These are phyloP conservation scores for Scopulariopsis brevicaulis DNA, from an alignment of 2,329 filamentous ascomycete species.

Conservation along the genomic window DNA sequence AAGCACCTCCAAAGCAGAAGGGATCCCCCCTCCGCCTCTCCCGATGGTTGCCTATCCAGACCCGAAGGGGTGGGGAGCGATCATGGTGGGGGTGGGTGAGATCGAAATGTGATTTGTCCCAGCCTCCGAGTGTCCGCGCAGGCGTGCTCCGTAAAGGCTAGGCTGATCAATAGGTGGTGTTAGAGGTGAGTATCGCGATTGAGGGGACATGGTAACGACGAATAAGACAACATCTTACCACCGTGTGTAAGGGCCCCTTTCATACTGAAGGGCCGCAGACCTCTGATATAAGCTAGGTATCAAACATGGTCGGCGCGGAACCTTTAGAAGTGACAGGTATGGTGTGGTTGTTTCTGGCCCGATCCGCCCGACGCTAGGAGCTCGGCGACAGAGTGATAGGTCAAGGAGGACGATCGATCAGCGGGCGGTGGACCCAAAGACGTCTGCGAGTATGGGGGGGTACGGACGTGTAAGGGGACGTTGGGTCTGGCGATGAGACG, in stretches of 20 bases:
- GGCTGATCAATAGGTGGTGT: background rate
- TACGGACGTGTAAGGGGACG: background rate
- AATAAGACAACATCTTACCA: background rate
- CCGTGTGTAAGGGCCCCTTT: background rate
- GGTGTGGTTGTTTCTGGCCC: background rate
- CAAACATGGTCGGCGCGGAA: background rate
- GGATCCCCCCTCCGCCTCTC: background rate
- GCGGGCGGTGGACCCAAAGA: background rate
- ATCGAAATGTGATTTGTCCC: background rate
- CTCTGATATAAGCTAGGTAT: background rate
- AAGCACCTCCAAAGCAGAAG: background rate
- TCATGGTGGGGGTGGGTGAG: background rate
- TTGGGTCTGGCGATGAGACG: background rate
- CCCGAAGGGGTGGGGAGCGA: background rate
- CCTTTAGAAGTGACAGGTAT: background rate
- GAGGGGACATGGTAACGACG: background rate
- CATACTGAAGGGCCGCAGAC: background rate
- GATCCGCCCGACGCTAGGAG: background rate
- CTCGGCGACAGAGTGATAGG: background rate
- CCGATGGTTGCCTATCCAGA: background rate
- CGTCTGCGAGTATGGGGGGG: background rate
- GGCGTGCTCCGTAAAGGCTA: background rate
- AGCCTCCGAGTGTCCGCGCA: background rate
- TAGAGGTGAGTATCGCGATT: background rate
- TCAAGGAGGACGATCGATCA: background rate